Evolutionary conservation across 164 flowering plant species (phyloP).

Genomic region (Cinnamomum micranthum): DNA sequence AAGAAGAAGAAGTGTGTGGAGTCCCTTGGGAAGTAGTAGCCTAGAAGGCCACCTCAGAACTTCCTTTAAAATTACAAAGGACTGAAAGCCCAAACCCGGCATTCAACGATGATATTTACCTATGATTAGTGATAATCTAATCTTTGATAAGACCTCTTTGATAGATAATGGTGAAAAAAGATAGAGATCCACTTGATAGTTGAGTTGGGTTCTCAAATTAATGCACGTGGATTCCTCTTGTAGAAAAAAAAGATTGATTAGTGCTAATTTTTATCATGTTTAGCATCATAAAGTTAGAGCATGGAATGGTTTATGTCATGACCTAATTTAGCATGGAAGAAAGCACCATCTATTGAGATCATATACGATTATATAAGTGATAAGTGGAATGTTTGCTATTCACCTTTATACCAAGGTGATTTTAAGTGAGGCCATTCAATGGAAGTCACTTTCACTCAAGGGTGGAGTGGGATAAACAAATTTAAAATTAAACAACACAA

Average conservation of each 20-base stretch:
- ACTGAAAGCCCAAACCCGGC: not conserved
- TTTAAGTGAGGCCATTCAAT: not conserved
- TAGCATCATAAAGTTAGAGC: not conserved
- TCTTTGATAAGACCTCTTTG: not conserved
- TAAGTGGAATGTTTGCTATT: not conserved
- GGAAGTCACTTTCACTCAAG: slow-evolving; percentile 5
- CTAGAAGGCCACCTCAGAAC: not conserved
- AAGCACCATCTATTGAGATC: not conserved
- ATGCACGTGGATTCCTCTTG: slow-evolving; percentile 3
- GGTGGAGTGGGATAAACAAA: too few relatives aligned
- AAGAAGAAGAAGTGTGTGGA: not conserved
- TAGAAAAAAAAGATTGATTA: not conserved
- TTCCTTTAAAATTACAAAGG: not conserved
- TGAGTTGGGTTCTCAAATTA: slow-evolving; percentile 28
- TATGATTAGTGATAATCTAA: not conserved
- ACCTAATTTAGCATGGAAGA: slow-evolving; percentile 22
- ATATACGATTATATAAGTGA: not conserved
- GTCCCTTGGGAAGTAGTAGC: not conserved
- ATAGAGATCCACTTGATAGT: slow-evolving; percentile 22
- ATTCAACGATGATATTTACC: not conserved
- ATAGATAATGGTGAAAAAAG: not conserved
- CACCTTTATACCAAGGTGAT: not conserved
- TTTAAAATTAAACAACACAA: not conserved
- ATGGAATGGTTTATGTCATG: slow-evolving; percentile 18
- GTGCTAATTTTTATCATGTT: not conserved